Conservation (phyloP, 345 rosid species). For the Citrus australasica region DNA sequence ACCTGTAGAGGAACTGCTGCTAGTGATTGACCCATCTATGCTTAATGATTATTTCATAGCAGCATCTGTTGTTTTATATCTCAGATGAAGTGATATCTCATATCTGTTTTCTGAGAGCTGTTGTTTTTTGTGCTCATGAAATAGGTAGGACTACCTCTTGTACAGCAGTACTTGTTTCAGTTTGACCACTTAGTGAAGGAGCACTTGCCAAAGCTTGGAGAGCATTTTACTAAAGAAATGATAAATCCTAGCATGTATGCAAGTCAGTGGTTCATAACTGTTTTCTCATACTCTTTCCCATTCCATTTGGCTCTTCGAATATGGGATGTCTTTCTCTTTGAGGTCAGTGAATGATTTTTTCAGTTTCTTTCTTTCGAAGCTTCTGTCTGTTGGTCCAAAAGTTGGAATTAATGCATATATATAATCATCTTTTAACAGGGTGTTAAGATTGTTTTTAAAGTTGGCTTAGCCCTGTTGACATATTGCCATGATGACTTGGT, state of each 20-base stretch:
- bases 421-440: conserved; percentile 47
- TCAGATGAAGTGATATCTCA: background rate
- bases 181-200: conserved; percentile 74
- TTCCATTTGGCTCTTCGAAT: conserved; percentile 90
- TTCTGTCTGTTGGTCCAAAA: background rate
- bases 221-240: conserved; percentile 83
- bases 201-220: conserved; percentile 86
- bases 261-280: conserved; percentile 98
- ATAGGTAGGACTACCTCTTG: conserved; percentile 92
- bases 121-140: conserved; percentile 11
- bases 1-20: background rate
- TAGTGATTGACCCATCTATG: background rate
- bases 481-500: conserved; percentile 94
- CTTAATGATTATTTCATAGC: background rate
- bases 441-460: conserved; percentile 89
- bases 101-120: background rate
- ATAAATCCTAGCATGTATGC: conserved; percentile 99
- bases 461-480: conserved; percentile 86
- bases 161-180: conserved; percentile 82
- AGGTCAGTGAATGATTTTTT: conserved; percentile 46
- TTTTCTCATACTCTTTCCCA: conserved; percentile 91
- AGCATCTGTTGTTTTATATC: background rate
- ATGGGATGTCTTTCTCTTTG: conserved; percentile 95
- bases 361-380: background rate
- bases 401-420: background rate